These are phyloP conservation scores for Microstegium vimineum DNA, from an alignment of 176 grass and related monocot species.

Conservation along the genomic window DNA sequence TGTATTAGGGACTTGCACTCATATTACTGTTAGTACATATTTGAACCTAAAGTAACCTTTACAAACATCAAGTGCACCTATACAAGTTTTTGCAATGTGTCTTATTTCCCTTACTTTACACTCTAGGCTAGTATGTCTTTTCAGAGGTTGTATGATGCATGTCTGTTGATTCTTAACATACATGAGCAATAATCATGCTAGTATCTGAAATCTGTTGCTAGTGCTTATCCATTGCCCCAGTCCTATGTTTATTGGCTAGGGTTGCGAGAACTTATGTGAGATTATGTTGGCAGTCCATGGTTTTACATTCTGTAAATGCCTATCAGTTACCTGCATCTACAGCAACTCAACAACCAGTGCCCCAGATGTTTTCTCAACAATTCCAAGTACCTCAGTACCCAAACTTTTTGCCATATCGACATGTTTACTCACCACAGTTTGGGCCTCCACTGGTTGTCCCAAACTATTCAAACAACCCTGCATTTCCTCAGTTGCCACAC, in stretches of 20 bases:
- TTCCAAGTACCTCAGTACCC: slow-evolving; percentile 58
- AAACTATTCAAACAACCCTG: slow-evolving; percentile 58
- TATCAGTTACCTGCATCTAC: slow-evolving; percentile 36
- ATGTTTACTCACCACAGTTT: slow-evolving; percentile 51
- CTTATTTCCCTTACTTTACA: background rate
- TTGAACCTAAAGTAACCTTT: background rate
- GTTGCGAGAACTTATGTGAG: background rate
- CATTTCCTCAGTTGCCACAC: slow-evolving; percentile 50
- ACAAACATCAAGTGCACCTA: background rate
- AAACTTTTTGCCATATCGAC: slow-evolving; percentile 63
- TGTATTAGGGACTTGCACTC: background rate
- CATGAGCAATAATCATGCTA: background rate
- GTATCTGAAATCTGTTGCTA: slow-evolving; percentile 4
- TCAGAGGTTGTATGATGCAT: background rate
- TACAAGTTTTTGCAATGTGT: background rate
- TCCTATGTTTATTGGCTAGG: background rate
- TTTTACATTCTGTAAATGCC: slow-evolving; percentile 33
- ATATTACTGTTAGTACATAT: background rate
- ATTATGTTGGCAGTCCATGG: slow-evolving; percentile 30
- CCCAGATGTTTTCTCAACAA: slow-evolving; percentile 62
- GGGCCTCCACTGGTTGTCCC: slow-evolving; percentile 47
- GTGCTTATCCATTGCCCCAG: background rate
- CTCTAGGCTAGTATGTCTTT: background rate
- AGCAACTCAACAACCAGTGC: slow-evolving; percentile 35
- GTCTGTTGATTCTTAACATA: background rate